Percentiles rank a stretch among this genome's conserved stretches.
These are phyloP conservation scores for Parasitella parasitica DNA, from an alignment of 371 early-diverging fungal genomes.

Conservation along the genomic window DNA sequence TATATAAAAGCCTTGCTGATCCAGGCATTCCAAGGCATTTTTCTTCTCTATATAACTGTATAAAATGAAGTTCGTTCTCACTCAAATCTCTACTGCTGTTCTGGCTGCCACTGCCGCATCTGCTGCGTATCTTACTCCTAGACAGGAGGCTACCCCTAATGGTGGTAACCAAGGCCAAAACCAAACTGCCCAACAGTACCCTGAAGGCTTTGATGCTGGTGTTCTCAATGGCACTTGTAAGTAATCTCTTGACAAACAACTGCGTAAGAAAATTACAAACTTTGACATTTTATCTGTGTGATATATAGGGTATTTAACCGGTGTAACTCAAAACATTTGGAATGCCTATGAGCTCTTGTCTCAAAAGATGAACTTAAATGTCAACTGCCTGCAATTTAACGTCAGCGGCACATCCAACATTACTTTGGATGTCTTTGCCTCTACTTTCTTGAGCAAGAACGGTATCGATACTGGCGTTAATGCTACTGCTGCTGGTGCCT, in stretches of 20 bases:
- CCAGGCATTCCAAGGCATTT: background rate
- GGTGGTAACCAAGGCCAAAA: background rate
- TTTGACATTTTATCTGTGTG: no score
- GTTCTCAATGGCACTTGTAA: conserved; percentile 23
- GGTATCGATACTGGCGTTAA: conserved; percentile 2
- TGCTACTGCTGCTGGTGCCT: conserved; percentile 13
- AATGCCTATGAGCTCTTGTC: background rate
- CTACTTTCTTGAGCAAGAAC: conserved; percentile 13
- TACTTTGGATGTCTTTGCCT: conserved; percentile 10
- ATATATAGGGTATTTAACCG: conserved; percentile 25
- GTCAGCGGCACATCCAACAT: conserved; percentile 5
- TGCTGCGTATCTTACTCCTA: conserved; percentile 6
- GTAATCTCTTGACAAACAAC: no score
- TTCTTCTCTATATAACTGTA: background rate
- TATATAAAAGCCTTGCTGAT: no score
- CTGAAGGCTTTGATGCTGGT: conserved; percentile 4
- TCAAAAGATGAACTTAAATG: conserved; percentile 6
- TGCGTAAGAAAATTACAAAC: no score
- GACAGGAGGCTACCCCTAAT: conserved; percentile 9
- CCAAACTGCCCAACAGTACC: conserved; percentile 7
- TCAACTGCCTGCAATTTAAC: conserved; percentile 18
- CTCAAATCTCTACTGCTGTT: conserved; percentile 9
- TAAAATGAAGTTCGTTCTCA: conserved; percentile 11
- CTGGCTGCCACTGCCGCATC: conserved; percentile 15
- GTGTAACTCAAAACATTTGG: conserved; percentile 19